These are phyloP conservation scores for Hirsutella rhossiliensis DNA, from an alignment of 2,329 filamentous ascomycete genomes.

Conservation along the genomic window DNA sequence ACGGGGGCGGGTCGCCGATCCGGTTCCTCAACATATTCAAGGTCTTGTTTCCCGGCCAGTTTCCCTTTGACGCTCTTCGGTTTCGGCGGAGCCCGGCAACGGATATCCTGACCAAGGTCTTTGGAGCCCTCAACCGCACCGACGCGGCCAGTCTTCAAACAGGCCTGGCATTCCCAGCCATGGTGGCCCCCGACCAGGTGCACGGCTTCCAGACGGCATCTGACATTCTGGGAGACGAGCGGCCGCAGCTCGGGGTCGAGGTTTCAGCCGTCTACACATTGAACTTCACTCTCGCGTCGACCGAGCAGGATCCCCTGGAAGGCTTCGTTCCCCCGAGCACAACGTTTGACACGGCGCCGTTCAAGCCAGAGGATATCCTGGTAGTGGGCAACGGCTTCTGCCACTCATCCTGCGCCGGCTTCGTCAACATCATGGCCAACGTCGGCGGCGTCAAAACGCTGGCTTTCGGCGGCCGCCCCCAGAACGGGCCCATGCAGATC, in stretches of 20 bases:
- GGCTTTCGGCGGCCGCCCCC: conserved; percentile 43
- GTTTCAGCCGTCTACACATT: conserved; percentile 5
- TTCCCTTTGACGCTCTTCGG: conserved; percentile 2
- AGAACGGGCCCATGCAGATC: conserved; percentile 37
- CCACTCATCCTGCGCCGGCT: conserved; percentile 46
- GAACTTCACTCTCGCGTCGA: not conserved
- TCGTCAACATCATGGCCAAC: conserved; percentile 40
- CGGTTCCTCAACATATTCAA: conserved; percentile 36
- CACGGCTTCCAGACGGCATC: not conserved
- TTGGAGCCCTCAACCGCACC: not conserved
- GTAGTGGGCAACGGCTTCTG: conserved; percentile 44
- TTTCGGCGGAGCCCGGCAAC: conserved; percentile 1
- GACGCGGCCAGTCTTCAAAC: not conserved
- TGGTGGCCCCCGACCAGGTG: not conserved
- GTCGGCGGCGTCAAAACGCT: conserved; percentile 40
- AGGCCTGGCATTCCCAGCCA: not conserved
- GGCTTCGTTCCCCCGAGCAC: not conserved
- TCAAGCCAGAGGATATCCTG: conserved; percentile 25
- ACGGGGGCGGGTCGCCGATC: conserved; percentile 41
- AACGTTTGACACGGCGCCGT: conserved; percentile 9
- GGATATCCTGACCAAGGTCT: not conserved
- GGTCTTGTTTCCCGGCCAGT: conserved; percentile 18
- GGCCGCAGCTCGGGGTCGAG: not conserved
- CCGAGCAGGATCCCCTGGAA: not conserved
- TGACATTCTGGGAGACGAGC: not conserved